phyloP scores from a whole-genome alignment of 2,329 filamentous ascomycete species.

The Peltaster fructicola region DNA sequence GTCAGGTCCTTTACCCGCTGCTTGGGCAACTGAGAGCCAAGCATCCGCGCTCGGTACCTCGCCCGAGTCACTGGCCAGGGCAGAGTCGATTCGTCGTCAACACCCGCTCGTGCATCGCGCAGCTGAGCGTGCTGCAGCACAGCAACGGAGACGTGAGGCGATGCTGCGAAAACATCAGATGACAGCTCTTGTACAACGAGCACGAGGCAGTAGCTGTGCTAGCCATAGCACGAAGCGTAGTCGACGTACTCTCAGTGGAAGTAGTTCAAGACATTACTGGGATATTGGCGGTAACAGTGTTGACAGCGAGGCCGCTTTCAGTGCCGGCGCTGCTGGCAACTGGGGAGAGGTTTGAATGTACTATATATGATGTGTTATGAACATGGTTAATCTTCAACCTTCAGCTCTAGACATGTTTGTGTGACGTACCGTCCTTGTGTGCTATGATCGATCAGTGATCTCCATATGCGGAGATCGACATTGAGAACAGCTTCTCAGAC shows the following conservation, averaged over 20 bases:
- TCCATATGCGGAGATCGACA: too few relatives aligned
- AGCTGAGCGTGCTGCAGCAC: slow-evolving; percentile 18
- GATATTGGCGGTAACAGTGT: slow-evolving; percentile 72
- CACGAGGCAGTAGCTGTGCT: slow-evolving; percentile 48
- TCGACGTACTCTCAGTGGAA: slow-evolving; percentile 33
- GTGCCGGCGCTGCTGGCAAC: slow-evolving; percentile 31
- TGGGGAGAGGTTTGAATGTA: slow-evolving; percentile 60
- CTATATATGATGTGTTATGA: too few relatives aligned
- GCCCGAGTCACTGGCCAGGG: slow-evolving; percentile 53
- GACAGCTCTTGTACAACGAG: slow-evolving; percentile 15
- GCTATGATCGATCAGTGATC: too few relatives aligned
- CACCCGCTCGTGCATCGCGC: slow-evolving; percentile 64
- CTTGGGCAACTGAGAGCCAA: slow-evolving; percentile 18
- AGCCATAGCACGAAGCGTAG: slow-evolving; percentile 69
- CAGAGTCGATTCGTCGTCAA: slow-evolving; percentile 70
- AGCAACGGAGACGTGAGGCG: slow-evolving; percentile 6
- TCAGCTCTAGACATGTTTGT: too few relatives aligned
- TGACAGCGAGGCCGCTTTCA: slow-evolving; percentile 18
- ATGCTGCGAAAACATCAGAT: slow-evolving; percentile 19
- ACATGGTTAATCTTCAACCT: too few relatives aligned
- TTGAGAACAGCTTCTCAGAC: too few relatives aligned
- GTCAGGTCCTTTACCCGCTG: slow-evolving; percentile 13
- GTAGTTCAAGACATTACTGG: slow-evolving; percentile 74
- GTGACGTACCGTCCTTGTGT: too few relatives aligned
- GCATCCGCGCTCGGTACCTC: slow-evolving; percentile 26